Evolutionary conservation across 805 yeast species (phyloP).

Genomic region (Lipomyces sp.): DNA sequence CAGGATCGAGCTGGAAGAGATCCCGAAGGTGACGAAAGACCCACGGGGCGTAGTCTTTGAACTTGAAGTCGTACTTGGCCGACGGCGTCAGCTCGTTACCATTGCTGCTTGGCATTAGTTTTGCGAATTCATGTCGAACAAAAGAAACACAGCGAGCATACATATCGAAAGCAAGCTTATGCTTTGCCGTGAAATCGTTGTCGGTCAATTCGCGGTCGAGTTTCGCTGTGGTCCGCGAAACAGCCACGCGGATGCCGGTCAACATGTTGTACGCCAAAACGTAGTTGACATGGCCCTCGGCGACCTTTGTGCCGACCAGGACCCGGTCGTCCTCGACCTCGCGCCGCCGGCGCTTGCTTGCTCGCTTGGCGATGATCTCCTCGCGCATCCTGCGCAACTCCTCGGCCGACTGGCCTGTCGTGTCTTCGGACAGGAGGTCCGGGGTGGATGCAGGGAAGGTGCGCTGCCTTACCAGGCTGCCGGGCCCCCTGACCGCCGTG

Average conservation of each 20-base stretch:
- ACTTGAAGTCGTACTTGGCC: constrained; percentile 90
- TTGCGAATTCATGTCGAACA: no score
- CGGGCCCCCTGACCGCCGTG: neutral
- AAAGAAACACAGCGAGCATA: constrained; percentile 35
- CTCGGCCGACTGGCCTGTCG: constrained; percentile 3
- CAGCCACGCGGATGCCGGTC: constrained; percentile 94
- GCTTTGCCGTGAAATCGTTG: constrained; percentile 65
- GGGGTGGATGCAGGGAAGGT: constrained; percentile 1
- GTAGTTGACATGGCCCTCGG: constrained; percentile 91
- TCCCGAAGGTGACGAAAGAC: constrained; percentile 83
- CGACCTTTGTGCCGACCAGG: constrained; percentile 72
- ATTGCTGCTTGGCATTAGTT: constrained; percentile 25
- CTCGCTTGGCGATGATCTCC: constrained; percentile 36
- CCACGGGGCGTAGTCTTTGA: constrained; percentile 93
- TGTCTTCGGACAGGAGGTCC: neutral
- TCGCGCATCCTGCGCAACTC: constrained; percentile 36
- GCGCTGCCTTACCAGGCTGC: constrained; percentile 5
- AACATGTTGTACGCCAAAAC: constrained; percentile 96
- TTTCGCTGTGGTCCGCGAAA: constrained; percentile 80
- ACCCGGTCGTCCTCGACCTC: constrained; percentile 44
- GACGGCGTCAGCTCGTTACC: constrained; percentile 92
- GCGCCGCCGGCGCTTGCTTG: constrained; percentile 32
- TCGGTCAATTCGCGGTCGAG: constrained; percentile 68
- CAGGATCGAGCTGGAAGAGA: constrained; percentile 86
- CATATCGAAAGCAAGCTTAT: constrained; percentile 81